Base-by-base conservation (phyloP, 495 filamentous ascomycete genomes). In the Podospora comata region DNA sequence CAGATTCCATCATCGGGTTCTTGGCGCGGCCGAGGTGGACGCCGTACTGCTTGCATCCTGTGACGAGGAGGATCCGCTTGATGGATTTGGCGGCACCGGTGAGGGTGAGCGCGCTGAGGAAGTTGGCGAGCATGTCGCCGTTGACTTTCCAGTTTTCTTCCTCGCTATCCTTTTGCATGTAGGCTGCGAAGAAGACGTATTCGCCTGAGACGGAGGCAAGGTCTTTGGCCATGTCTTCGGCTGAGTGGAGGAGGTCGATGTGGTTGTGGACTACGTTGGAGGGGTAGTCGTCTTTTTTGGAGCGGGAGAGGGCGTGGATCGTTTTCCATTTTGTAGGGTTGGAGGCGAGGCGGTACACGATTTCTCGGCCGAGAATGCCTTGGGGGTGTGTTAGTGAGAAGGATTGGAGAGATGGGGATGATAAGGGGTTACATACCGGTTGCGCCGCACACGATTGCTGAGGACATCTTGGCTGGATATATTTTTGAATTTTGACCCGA, bases 41-140 rank as follows among this genome's bases (percentile, higher is more conserved):
- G 30, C 87, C 84, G 70, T 88, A 88, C 60, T 88, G 83, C 70
- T 87, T 87, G 18, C 78, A 75, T 2, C 86, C 85, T 11, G 81
- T 84, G 2, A 85, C 83, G 32, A 87, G 78, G 57, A 87, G 73
- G 62, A 88, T 77, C 55, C 81, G 79, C 70, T 85, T 84, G 56
- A 87, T 67, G 4, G 76, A 75, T 55, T 74, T 72, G 19, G 71
- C 69, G 18, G 79, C 79, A 0, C 82, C 81, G 3, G 82, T 83
- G 39, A 76, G 76, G 0, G 78, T 78, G 7, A 89, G 75, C 0
- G 83, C 83, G 27, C 76, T 34, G 39, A 87, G 75, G 70, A 87
- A 87, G 70, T 83, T 86, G 20, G 76, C 65, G 34, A 87, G 74
- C 79, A 87, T 82, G 13, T 72, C 74, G 16, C 84, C 79, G 62